These are phyloP conservation scores for Camelina neglecta DNA, from an alignment of 345 rosid species.

Conservation along the genomic window DNA sequence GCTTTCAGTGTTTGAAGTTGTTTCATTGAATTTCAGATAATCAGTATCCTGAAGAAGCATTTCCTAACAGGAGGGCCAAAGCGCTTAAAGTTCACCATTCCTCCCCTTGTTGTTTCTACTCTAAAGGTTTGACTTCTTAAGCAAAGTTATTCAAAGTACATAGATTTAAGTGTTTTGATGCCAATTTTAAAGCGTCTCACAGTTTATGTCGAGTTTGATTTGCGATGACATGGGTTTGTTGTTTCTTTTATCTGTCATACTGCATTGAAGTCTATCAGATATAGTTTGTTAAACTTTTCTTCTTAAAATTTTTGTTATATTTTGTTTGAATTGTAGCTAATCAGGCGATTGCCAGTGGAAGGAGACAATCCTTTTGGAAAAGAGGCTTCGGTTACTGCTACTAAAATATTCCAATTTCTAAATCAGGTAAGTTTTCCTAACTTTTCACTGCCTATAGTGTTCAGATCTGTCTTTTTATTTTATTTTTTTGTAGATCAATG, in stretches of 20 bases:
- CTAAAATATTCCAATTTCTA: slow-evolving; percentile 88
- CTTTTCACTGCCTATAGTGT: slow-evolving; percentile 7
- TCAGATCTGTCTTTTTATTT: slow-evolving; percentile 23
- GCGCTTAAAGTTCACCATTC: slow-evolving; percentile 88
- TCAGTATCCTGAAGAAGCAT: slow-evolving; percentile 71
- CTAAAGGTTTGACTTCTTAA: slow-evolving; percentile 67
- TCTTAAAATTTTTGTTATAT: not conserved
- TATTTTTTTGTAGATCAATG: not conserved
- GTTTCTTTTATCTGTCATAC: slow-evolving; percentile 21
- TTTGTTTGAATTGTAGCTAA: slow-evolving; percentile 55
- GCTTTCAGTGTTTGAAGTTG: slow-evolving; percentile 33
- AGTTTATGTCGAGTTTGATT: slow-evolving; percentile 15
- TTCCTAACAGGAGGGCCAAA: slow-evolving; percentile 90
- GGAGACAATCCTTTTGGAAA: slow-evolving; percentile 93
- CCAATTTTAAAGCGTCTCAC: not conserved
- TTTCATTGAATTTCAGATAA: slow-evolving; percentile 63
- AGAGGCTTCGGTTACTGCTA: slow-evolving; percentile 74
- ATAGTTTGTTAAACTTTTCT: slow-evolving; percentile 14
- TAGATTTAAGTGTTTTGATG: not conserved
- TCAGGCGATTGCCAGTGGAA: slow-evolving; percentile 82
- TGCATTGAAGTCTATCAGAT: slow-evolving; percentile 23
- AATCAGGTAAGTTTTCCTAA: slow-evolving; percentile 63
- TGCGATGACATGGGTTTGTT: slow-evolving; percentile 24
- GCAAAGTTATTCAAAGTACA: slow-evolving; percentile 18
- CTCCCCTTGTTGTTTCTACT: slow-evolving; percentile 89